Conservation (phyloP, 2,329 filamentous ascomycete species). For the Pseudocercospora musae region DNA sequence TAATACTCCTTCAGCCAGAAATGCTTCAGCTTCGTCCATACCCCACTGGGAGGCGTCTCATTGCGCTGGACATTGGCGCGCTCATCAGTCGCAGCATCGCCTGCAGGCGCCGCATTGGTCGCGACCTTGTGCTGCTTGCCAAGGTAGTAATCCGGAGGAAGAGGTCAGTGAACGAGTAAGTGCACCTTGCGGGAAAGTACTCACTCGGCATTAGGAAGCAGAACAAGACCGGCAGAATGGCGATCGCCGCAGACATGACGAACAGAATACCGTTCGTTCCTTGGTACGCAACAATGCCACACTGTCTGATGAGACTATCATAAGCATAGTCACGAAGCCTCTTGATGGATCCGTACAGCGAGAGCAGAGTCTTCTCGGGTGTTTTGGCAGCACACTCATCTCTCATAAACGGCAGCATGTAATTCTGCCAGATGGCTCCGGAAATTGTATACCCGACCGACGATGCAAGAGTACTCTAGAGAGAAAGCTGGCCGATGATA, state of each 20-base stretch:
- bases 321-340: constrained; percentile 1
- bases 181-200: not conserved
- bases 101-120: not conserved
- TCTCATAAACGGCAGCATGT: constrained; percentile 7
- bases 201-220: constrained; percentile 10
- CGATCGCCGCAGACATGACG: not conserved
- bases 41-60: not conserved
- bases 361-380: not conserved
- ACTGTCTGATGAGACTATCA: not conserved
- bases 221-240: not conserved
- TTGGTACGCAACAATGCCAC: constrained; percentile 5
- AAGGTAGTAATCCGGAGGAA: constrained; percentile 7
- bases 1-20: not conserved
- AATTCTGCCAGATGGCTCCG: constrained; percentile 6
- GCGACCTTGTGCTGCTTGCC: constrained; percentile 11
- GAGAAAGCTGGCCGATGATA: constrained; percentile 39
- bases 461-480: constrained; percentile 42
- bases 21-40: not conserved
- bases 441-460: constrained; percentile 41
- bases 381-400: constrained; percentile 3
- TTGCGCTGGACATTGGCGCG: not conserved
- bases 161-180: not conserved
- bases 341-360: constrained; percentile 3
- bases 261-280: constrained; percentile 9
- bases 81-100: not conserved